Evolutionary conservation across 768 basidiomycete genomes (phyloP), one percentile per base, ranked within the genome.

Genomic region (Pulveroboletus sp.): DNA sequence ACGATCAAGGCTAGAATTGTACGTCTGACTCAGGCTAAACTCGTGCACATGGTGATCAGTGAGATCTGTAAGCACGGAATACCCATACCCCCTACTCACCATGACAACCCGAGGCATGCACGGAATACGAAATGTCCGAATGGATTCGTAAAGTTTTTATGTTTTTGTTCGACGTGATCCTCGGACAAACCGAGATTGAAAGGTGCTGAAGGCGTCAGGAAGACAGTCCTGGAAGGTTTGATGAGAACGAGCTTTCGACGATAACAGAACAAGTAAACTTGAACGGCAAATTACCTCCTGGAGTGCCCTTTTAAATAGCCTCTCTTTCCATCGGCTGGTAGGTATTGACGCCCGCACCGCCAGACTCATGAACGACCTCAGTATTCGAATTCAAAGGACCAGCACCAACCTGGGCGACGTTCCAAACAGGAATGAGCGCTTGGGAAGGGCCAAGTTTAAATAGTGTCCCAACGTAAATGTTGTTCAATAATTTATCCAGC

Each of bases 1-100:
- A 86, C 6, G 12, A 9, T 28, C 11, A 10, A 8, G 39, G 47
- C 26, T 17, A 42, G 37, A 36, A 33, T 32, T 32, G 18, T 47
- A 27, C 17, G 27, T 18, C n/a, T 40, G 39, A 24, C 21, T 39
- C 39, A 5, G 18, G 39, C 8, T 42, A 37, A 10, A 63, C 33
- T 21, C 43, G 39, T 32, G 31, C 36, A 28, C 33, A 35, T 45
- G 41, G 9, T 50, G 52, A 49, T 21, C 21, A 21, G 21, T 47
- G 35, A 39, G 39, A 44, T 50, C 49, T 38, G 35, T 6, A 24
- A 30, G 28, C 15, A 24, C 38, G 32, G 36, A 36, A 21, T 21
- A 21, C 21, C 21, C 21, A 21, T 21, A 37, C 35, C 40, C 35
- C 47, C 39, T 38, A 36, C 32, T 28, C 35, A 49, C 35, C 45